Base-by-base conservation (phyloP, 805 yeast species). In the Monosporozyma solicola region DNA sequence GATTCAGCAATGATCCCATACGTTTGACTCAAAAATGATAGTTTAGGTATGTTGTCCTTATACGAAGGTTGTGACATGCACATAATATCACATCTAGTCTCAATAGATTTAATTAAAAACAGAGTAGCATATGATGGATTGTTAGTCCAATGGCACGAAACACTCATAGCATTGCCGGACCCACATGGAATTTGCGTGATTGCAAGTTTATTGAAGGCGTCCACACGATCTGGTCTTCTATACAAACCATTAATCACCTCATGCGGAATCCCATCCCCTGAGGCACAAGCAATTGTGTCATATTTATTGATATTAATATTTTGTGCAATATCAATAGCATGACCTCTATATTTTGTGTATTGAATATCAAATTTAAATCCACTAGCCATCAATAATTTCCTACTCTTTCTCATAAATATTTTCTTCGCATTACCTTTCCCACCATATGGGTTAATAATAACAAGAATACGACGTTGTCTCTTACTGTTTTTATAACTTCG, bases 191-290 rank as follows among this genome's bases (percentile, higher is more conserved):
- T 72, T 68, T 92, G 97, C 9, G 94, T 82, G 2, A 94, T 72
- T 0, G 86, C 82, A 10, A 87, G 56, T 53, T 80, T 80, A 50
- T 75, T 72, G 60, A 91, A 83, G 0, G 89, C 90, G 13, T 67
- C 68, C 0, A 72, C 79, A 3, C 84, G 78, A 66, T 91, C 96
- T 0, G 71, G 59, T 29, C 96, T 75, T 55, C 70, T 70, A 59
- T 80, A 87, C 41, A 94, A 72, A 1, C 98, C 99, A 66, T 94
- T 94, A 50, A 90, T 78, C 5, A 94, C 91, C 66, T 94, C 98
- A 69, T 91, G 95, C 0, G 97, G 97, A 20, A 87, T 82, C 9
- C 99, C 99, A 70, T 94, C 99, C 4, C 99, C 99, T 0, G 96
- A 88, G 41, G 95, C 92, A 71, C 97, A 90, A 1, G 87, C 85